Evolutionary conservation across 2,329 filamentous ascomycete species (phyloP).

Genomic region (Stagonosporopsis cucurbitacearum): DNA sequence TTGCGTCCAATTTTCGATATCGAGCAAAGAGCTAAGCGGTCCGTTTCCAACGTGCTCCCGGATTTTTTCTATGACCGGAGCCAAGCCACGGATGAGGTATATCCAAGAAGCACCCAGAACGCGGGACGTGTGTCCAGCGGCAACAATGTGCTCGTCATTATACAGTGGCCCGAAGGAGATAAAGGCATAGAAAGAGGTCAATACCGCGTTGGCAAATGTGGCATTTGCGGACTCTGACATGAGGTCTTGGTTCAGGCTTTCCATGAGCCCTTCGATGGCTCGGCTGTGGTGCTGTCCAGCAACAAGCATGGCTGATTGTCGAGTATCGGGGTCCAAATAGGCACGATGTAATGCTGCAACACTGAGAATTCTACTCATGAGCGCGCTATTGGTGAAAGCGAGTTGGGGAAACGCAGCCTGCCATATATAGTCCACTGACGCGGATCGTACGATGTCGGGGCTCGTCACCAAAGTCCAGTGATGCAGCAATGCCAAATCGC

Average conservation of each 20-base stretch:
- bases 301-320: constrained; percentile 8
- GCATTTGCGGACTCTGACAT: constrained; percentile 7
- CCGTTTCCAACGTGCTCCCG: constrained; percentile 17
- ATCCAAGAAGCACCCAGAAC: constrained; percentile 32
- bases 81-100: constrained; percentile 24
- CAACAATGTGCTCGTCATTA: constrained; percentile 2
- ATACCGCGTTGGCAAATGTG: constrained; percentile 21
- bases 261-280: constrained; percentile 21
- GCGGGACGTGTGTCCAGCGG: constrained; percentile 13
- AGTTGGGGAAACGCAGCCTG: constrained; percentile 19
- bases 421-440: constrained; percentile 22
- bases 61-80: constrained; percentile 14
- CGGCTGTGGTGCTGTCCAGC: constrained; percentile 22
- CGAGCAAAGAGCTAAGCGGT: constrained; percentile 22
- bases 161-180: constrained; percentile 26
- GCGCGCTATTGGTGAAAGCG: constrained; percentile 13
- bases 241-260: constrained; percentile 6
- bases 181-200: constrained; percentile 22
- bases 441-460: constrained; percentile 18
- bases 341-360: constrained; percentile 23
- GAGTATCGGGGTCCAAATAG: constrained; percentile 22
- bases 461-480: constrained; percentile 27
- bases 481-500: constrained; percentile 25
- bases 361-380: constrained; percentile 27
- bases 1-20: constrained; percentile 21